Conservation (phyloP, 2,329 filamentous ascomycete species). For the Fusarium neocosmosporiellum region DNA sequence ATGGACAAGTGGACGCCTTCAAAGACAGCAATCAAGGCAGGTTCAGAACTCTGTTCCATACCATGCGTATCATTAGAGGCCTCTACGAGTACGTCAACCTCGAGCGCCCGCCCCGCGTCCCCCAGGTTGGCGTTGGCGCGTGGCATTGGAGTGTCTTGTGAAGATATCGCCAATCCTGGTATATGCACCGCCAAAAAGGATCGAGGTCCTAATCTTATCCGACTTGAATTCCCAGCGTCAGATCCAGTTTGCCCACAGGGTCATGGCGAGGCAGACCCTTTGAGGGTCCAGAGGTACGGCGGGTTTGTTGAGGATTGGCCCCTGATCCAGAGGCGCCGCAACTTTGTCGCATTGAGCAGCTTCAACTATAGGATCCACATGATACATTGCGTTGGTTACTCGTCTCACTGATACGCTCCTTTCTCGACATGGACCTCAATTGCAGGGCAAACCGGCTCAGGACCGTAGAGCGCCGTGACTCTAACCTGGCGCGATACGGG, state of each 20-base stretch:
- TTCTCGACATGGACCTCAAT: conserved; percentile 32
- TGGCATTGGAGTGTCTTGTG: neutral
- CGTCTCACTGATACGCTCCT: conserved; percentile 1
- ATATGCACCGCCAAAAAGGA: neutral
- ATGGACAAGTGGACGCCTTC: neutral
- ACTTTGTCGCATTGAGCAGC: conserved; percentile 25
- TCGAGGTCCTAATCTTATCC: conserved; percentile 16
- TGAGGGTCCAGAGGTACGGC: neutral
- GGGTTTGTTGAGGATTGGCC: neutral
- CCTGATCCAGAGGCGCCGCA: conserved; percentile 25
- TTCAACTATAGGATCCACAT: neutral
- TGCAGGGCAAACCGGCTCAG: conserved; percentile 37
- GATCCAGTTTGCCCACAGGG: conserved; percentile 15
- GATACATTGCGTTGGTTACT: neutral
- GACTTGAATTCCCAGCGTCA: conserved; percentile 21
- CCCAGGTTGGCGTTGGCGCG: neutral
- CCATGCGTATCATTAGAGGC: neutral
- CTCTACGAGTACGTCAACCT: neutral
- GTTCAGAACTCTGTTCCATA: neutral
- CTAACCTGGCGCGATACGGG: conserved; percentile 13
- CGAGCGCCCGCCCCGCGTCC: neutral
- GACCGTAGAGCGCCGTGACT: conserved; percentile 12
- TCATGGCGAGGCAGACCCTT: conserved; percentile 8
- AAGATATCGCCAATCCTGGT: conserved; percentile 1
- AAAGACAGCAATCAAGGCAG: neutral